A percentile compares a stretch with the other conserved stretches of the same genome.
Evolutionary conservation across 1,284 basidiomycete genomes (phyloP).

Genomic region (Ustilago loliicola): DNA sequence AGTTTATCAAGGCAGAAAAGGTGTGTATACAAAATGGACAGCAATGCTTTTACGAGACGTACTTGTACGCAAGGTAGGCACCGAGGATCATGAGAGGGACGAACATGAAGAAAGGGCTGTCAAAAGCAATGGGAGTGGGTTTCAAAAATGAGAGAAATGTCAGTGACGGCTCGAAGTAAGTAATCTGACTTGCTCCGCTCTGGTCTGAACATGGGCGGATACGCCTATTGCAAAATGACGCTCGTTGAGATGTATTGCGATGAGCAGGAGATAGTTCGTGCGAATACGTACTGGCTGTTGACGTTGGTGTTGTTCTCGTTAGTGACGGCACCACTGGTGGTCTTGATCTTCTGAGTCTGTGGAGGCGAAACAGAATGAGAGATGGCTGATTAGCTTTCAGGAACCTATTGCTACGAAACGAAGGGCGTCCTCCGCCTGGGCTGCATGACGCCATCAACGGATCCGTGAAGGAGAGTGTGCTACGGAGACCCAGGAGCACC

Average conservation of each 20-base stretch:
- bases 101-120: constrained; percentile 67
- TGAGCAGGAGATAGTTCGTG: background rate
- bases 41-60: constrained; percentile 40
- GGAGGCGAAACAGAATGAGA: background rate
- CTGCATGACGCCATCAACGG: no score
- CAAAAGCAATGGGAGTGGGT: background rate
- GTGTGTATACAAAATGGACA: constrained; percentile 15
- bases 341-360: constrained; percentile 50
- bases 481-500: background rate
- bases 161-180: background rate
- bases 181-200: background rate
- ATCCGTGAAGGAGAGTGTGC: background rate
- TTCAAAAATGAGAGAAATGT: background rate
- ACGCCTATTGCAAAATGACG: background rate
- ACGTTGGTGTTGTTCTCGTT: constrained; percentile 55
- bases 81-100: constrained; percentile 58
- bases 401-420: no score
- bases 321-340: constrained; percentile 51
- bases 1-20: constrained; percentile 4
- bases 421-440: background rate
- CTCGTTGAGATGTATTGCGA: background rate
- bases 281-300: constrained; percentile 60
- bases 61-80: constrained; percentile 61
- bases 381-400: background rate
- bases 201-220: background rate